Conservation (phyloP, 371 early-diverging fungal species). For the Mucor mucedo region DNA sequence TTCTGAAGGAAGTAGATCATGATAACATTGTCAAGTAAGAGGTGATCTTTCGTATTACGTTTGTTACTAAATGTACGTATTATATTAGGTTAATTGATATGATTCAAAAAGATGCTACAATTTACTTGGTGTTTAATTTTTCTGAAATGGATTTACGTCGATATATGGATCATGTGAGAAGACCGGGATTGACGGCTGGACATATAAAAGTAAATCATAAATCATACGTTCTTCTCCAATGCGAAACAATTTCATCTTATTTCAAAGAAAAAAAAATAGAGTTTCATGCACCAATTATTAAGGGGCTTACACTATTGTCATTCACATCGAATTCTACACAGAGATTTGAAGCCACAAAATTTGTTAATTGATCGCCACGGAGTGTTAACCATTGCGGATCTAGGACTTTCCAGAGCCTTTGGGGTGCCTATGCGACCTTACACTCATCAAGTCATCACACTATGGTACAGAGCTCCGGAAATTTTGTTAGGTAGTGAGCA, state of each 20-base stretch:
- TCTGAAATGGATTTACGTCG: constrained; percentile 94
- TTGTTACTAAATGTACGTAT: too few species aligned
- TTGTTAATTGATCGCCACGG: constrained; percentile 91
- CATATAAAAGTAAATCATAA: constrained; percentile 69
- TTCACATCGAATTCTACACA: constrained; percentile 86
- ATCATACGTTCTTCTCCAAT: too few species aligned
- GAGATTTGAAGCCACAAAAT: constrained; percentile 94
- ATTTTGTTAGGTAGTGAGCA: constrained; percentile 89
- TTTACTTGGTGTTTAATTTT: constrained; percentile 98
- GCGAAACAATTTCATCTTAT: too few species aligned
- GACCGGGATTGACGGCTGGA: constrained; percentile 60
- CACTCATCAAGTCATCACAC: constrained; percentile 98
- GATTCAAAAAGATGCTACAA: constrained; percentile 85
- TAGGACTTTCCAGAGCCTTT: constrained; percentile 92
- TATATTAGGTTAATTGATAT: constrained; percentile 80
- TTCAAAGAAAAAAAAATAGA: constrained; percentile 53
- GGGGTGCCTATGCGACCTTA: constrained; percentile 89
- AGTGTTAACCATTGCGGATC: constrained; percentile 92
- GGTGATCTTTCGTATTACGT: too few species aligned
- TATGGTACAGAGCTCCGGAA: constrained; percentile 99
- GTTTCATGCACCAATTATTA: constrained; percentile 89
- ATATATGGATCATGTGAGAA: constrained; percentile 84
- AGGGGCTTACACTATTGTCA: constrained; percentile 89
- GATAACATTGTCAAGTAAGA: constrained; percentile 86
- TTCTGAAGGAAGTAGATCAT: constrained; percentile 95